Base-by-base conservation (phyloP, 2,329 filamentous ascomycete genomes). In the Trichophyton verrucosum region DNA sequence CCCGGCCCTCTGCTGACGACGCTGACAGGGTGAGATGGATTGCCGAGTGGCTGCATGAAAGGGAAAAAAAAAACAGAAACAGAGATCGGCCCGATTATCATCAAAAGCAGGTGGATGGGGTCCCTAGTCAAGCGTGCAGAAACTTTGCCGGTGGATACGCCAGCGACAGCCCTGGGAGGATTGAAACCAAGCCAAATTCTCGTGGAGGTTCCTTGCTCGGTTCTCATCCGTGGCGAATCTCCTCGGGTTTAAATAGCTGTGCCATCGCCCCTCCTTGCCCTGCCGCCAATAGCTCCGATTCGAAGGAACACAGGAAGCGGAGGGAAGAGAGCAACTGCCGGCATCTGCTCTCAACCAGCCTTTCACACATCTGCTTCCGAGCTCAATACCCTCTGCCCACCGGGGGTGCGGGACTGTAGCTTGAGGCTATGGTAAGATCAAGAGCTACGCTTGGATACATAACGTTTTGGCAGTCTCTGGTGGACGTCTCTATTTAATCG, bases 181-280 rank as follows among this genome's bases (percentile, higher is more conserved):
- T 53, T 53, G 49, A 53, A 53, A 53, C 49, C 49, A 17, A 44
- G 40, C 40, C 40, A n/a, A 13, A 53, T 53, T n/a, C 49, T 51
- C 49, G 8, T 51, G n/a, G 11, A 22, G 22, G 22, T 53, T 53
- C 49, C 49, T 30, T 53, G 49, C 33, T 24, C 49, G n/a, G 49
- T 24, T 33, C 49, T 53, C 13, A 53, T 17, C 49, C 49, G 24
- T 53, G 49, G 49, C 49, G 49, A 53, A 53, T 6, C 49, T 53
- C 49, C 33, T 27, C 24, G 27, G 49, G 49, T 30, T 53, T 53
- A 53, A 53, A 53, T 53, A 53, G 22, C 11, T 30, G 49, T 15
- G 49, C 13, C 22, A 13, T 53, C 49, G 49, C 49, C 49, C 49
- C 49, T 11, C 20, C 38, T 42, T 13, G 40, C n/a, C 40, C 33